A percentile compares a stretch with the other conserved stretches of the same genome.
Evolutionary conservation across 2,329 filamentous ascomycete genomes (phyloP).

Genomic region (Fonsecaea erecta): DNA sequence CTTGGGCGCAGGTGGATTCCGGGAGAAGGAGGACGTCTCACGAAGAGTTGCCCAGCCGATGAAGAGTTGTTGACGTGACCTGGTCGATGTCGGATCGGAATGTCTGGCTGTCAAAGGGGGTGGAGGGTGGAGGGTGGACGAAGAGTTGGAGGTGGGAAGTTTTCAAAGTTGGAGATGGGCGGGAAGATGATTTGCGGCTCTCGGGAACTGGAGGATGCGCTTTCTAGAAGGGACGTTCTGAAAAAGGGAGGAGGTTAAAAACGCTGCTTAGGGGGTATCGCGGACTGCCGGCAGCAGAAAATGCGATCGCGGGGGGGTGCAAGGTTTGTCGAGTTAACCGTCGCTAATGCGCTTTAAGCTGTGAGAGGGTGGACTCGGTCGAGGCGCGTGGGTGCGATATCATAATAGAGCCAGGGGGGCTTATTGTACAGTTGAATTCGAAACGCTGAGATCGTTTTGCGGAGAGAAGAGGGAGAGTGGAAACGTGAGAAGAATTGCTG

Average conservation of each 20-base stretch:
- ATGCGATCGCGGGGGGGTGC: conserved; percentile 16
- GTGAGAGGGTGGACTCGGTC: conserved; percentile 11
- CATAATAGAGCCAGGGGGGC: conserved; percentile 14
- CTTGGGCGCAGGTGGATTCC: conserved; percentile 23
- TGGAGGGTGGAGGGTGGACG: conserved; percentile 24
- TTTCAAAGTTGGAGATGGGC: conserved; percentile 11
- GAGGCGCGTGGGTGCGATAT: conserved; percentile 2
- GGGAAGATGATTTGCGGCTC: conserved; percentile 25
- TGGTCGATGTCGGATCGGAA: conserved; percentile 29
- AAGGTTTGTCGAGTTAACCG: conserved; percentile 1
- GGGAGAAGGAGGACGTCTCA: conserved; percentile 25
- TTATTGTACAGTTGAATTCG: conserved; percentile 8
- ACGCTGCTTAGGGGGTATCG: conserved; percentile 8
- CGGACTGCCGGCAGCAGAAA: conserved; percentile 20
- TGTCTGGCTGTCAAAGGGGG: conserved; percentile 25
- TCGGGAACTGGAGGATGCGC: conserved; percentile 8
- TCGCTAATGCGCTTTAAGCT: conserved; percentile 13
- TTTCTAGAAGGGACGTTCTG: conserved; percentile 16
- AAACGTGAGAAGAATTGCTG: background rate
- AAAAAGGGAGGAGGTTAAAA: conserved; percentile 24
- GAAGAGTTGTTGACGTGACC: conserved; percentile 20
- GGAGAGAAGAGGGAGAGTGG: conserved; percentile 3
- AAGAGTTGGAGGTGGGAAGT: conserved; percentile 17
- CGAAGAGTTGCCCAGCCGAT: conserved; percentile 30
- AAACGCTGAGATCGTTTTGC: conserved; percentile 8